Conservation (phyloP, 495 filamentous ascomycete species). For the Hypoxylon crocopeplum region DNA sequence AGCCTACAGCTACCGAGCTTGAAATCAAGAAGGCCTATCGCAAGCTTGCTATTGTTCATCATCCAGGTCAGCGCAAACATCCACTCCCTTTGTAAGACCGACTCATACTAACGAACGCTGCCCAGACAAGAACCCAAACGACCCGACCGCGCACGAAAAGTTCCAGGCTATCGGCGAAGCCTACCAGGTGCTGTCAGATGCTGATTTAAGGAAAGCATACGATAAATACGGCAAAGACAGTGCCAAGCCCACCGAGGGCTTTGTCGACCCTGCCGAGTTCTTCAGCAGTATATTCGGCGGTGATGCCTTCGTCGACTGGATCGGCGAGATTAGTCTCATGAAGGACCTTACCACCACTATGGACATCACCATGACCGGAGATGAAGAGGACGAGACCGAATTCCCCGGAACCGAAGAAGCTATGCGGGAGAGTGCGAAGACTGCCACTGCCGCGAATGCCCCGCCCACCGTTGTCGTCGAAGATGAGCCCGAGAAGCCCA, state of each 20-base stretch:
- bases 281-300: conserved; percentile 98
- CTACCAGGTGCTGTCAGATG: conserved; percentile 93
- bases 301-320: conserved; percentile 90
- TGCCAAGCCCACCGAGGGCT: conserved; percentile 85
- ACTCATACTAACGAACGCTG: conserved; percentile 1
- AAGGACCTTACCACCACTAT: conserved; percentile 89
- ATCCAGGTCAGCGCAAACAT: conserved; percentile 55
- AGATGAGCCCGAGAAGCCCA: conserved; percentile 45
- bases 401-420: conserved; percentile 43
- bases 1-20: conserved; percentile 86
- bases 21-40: conserved; percentile 99
- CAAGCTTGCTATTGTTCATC: conserved; percentile 83
- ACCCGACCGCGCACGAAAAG: conserved; percentile 88
- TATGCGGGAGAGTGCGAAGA: conserved; percentile 55
- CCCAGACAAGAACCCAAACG: conserved; percentile 97
- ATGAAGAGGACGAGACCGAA: conserved; percentile 65
- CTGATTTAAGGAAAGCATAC: conserved; percentile 86
- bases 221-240: conserved; percentile 96
- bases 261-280: conserved; percentile 97
- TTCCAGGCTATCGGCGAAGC: conserved; percentile 98
- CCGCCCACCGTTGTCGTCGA: conserved; percentile 52
- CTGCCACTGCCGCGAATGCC: conserved; percentile 34
- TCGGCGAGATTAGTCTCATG: conserved; percentile 91
- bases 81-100: not conserved
- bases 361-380: conserved; percentile 83